These are phyloP conservation scores for Phytophthora pseudosyringae DNA, from an alignment of 352 stramenopile genomes.

Conservation along the genomic window DNA sequence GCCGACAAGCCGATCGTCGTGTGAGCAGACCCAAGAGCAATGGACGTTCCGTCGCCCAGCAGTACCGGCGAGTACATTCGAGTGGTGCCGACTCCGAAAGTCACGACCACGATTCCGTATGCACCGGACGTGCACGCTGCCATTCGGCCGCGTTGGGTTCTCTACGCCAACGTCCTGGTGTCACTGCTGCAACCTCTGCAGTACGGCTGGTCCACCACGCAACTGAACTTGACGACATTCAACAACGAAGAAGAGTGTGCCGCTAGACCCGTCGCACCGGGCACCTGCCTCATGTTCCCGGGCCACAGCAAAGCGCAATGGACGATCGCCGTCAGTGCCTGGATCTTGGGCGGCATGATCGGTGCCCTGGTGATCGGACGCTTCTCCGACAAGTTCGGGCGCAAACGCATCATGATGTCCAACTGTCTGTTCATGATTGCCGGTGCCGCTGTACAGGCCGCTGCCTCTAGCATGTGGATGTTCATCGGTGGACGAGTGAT, in stretches of 20 bases:
- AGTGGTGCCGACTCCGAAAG: constrained; percentile 4
- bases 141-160: constrained; percentile 13
- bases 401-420: constrained; percentile 24
- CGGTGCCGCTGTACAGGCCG: too few species aligned
- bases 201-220: constrained; percentile 58
- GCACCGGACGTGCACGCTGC: not conserved
- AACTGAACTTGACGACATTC: constrained; percentile 57
- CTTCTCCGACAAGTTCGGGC: constrained; percentile 32
- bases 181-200: constrained; percentile 49
- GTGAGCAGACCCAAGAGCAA: not conserved
- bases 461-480: constrained; percentile 29
- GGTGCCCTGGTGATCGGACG: constrained; percentile 36
- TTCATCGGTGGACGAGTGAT: constrained; percentile 38
- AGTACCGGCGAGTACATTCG: not conserved
- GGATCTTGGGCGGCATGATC: constrained; percentile 46
- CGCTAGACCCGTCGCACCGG: constrained; percentile 32
- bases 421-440: constrained; percentile 48
- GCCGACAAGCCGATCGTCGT: not conserved
- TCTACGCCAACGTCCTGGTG: constrained; percentile 47
- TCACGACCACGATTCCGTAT: not conserved
- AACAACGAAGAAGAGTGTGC: constrained; percentile 48
- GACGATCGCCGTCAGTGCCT: constrained; percentile 50
- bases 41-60: constrained; percentile 2
- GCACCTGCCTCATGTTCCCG: constrained; percentile 63
- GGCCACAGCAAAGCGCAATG: constrained; percentile 51